Conservation (phyloP, 768 basidiomycete genomes). For the Lentinula raphanica region DNA sequence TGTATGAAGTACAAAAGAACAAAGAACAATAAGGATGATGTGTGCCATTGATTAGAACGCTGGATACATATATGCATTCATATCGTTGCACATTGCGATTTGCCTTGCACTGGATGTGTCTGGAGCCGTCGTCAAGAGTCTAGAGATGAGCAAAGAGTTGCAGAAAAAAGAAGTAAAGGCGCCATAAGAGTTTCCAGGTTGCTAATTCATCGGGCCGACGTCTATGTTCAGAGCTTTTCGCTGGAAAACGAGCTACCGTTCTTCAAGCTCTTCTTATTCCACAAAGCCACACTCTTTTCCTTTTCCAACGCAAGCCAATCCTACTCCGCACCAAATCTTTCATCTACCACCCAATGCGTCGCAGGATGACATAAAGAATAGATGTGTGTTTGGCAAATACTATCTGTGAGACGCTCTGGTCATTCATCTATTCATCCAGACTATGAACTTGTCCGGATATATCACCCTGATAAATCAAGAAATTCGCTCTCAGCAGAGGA, state of each 20-base stretch:
- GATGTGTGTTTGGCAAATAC: constrained; percentile 45
- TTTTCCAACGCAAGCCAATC: constrained; percentile 48
- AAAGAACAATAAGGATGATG: not conserved
- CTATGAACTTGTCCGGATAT: constrained; percentile 73
- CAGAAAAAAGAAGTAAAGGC: not conserved
- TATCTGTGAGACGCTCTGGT: not conserved
- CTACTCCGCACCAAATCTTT: constrained; percentile 70
- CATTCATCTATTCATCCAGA: constrained; percentile 33
- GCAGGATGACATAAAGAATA: constrained; percentile 56
- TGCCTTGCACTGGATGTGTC: not conserved
- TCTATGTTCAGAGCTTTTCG: not conserved
- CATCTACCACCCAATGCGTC: constrained; percentile 53
- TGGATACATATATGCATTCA: not conserved
- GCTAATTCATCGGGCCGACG: not conserved
- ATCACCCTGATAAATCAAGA: constrained; percentile 64
- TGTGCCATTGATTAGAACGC: not conserved
- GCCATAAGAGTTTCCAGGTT: no score
- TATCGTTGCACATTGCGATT: not conserved
- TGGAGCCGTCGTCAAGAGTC: not conserved
- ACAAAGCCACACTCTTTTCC: constrained; percentile 26
- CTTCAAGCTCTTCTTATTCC: not conserved
- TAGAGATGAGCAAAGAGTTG: not conserved
- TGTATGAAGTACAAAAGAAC: not conserved
- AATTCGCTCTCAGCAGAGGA: constrained; percentile 35
- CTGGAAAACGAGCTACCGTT: not conserved